phyloP scores from a whole-genome alignment of 1,139 yeast species.

The Pichia sp. region DNA sequence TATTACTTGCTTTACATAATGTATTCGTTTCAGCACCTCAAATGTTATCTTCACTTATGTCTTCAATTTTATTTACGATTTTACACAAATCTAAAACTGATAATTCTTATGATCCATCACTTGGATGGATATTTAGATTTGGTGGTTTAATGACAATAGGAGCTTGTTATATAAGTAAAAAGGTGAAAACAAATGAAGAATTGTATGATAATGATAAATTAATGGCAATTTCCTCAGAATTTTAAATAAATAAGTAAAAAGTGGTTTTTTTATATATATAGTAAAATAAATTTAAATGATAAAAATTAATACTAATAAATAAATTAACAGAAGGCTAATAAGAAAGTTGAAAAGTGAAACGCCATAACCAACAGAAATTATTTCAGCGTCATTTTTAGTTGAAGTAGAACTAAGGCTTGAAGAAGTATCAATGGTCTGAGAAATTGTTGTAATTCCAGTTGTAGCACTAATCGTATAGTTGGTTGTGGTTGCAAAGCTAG shows the following conservation, averaged over 20 bases:
- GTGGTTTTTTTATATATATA: not conserved
- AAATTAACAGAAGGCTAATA: too few relatives aligned
- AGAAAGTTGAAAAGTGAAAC: too few relatives aligned
- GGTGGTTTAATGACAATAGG: constrained; percentile 41
- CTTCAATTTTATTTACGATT: constrained; percentile 34
- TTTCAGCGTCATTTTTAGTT: too few relatives aligned
- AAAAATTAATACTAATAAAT: too few relatives aligned
- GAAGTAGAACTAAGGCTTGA: too few relatives aligned
- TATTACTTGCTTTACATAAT: constrained; percentile 42
- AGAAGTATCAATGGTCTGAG: too few relatives aligned
- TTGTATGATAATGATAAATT: constrained; percentile 30
- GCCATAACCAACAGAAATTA: too few relatives aligned
- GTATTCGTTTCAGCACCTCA: constrained; percentile 46
- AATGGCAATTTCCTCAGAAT: constrained; percentile 38
- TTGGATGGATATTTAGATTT: constrained; percentile 44
- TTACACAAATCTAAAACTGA: constrained; percentile 21
- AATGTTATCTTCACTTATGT: constrained; percentile 37
- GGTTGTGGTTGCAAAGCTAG: not conserved
- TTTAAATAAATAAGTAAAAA: constrained; percentile 25
- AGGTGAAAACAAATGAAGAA: constrained; percentile 32
- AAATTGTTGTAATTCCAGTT: not conserved
- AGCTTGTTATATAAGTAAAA: constrained; percentile 34
- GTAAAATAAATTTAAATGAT: too few relatives aligned
- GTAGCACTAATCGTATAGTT: too few relatives aligned
- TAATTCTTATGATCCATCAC: constrained; percentile 31